Evolutionary conservation across 148 eudicot species (phyloP).

Genomic region (Fagopyrum homotropicum): DNA sequence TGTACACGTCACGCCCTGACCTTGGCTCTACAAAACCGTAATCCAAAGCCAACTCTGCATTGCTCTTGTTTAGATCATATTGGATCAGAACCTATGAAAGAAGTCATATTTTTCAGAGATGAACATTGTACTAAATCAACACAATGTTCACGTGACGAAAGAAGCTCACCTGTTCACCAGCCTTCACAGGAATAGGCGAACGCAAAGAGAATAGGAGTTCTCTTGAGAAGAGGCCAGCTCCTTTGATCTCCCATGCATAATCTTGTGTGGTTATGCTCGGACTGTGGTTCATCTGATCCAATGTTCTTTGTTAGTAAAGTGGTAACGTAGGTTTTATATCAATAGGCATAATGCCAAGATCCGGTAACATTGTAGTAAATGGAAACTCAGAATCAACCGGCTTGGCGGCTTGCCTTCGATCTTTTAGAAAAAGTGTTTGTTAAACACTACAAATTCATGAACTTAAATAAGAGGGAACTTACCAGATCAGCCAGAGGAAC

Average conservation of each 20-base stretch:
- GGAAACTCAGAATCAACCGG: neutral
- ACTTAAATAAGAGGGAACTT: conserved; percentile 11
- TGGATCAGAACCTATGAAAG: conserved; percentile 66
- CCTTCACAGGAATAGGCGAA: conserved; percentile 63
- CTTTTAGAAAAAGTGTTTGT: neutral
- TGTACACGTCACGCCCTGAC: conserved; percentile 57
- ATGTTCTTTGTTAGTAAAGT: neutral
- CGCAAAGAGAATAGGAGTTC: conserved; percentile 72
- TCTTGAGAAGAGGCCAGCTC: conserved; percentile 92
- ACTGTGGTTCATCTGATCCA: conserved; percentile 80
- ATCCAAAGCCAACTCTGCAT: conserved; percentile 89
- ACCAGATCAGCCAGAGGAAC: conserved; percentile 94
- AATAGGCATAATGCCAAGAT: too few relatives aligned
- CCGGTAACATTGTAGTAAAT: neutral
- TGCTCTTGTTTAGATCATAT: conserved; percentile 79
- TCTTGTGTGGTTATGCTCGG: conserved; percentile 61
- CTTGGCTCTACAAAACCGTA: conserved; percentile 84
- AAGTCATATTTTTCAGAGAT: neutral
- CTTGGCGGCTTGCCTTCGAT: too few relatives aligned
- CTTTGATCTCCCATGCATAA: conserved; percentile 77
- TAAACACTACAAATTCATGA: neutral
- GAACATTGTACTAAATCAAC: neutral
- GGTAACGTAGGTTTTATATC: neutral
- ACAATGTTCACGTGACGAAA: neutral
- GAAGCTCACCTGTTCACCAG: conserved; percentile 74